phyloP scores from a whole-genome alignment of 768 basidiomycete species.

The Trametes coccinea region DNA sequence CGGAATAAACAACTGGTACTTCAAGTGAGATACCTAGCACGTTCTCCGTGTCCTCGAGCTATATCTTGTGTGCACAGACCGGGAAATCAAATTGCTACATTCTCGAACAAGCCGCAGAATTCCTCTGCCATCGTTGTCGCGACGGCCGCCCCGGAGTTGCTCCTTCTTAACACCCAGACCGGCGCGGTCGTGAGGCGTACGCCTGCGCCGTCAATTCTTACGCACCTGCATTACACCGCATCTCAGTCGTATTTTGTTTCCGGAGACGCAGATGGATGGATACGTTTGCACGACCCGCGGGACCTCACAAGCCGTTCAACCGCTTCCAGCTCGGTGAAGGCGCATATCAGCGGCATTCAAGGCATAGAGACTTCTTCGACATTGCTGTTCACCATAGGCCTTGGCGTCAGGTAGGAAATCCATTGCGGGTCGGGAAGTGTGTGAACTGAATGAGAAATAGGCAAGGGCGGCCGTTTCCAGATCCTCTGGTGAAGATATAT shows the following conservation, averaged over 20 bases:
- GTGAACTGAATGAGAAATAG: conserved; percentile 40
- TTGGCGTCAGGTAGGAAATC: conserved; percentile 67
- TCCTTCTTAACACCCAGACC: conserved; percentile 72
- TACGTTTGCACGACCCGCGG: conserved; percentile 74
- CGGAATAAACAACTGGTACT: conserved; percentile 82
- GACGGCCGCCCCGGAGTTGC: conserved; percentile 58
- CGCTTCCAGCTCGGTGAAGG: conserved; percentile 49
- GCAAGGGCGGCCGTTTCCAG: conserved; percentile 84
- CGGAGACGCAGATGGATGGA: conserved; percentile 70
- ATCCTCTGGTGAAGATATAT: conserved; percentile 91
- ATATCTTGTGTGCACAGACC: conserved; percentile 29
- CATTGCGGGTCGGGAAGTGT: background rate
- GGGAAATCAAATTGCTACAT: conserved; percentile 37
- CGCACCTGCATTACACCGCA: conserved; percentile 58
- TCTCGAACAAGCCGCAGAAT: conserved; percentile 48
- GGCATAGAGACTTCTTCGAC: conserved; percentile 81
- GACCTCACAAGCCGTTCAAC: conserved; percentile 52
- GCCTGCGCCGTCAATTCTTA: conserved; percentile 55
- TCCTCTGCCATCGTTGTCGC: conserved; percentile 62
- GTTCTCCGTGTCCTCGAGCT: background rate
- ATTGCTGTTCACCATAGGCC: conserved; percentile 84
- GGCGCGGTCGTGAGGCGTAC: conserved; percentile 63
- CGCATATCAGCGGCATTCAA: conserved; percentile 81
- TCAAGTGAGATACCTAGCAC: conserved; percentile 51
- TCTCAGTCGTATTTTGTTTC: conserved; percentile 62